Evolutionary conservation across 129 eudicot genomes (phyloP).

Genomic region (Flaveria bidentis): DNA sequence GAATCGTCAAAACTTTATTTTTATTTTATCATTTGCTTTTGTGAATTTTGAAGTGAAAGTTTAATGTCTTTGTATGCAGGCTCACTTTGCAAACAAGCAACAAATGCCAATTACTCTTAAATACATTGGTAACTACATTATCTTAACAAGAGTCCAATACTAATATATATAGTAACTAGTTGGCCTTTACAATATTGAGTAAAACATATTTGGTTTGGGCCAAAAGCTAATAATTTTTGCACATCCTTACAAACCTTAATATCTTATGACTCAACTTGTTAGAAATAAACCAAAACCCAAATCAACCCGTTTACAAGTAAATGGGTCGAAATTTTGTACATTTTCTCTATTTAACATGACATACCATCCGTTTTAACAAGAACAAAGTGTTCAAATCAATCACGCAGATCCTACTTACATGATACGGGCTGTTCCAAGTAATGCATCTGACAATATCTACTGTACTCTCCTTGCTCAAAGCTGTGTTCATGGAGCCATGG

Average conservation of each 20-base stretch:
- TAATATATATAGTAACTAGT: too few relatives aligned
- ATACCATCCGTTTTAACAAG: constrained; percentile 24
- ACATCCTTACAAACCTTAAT: too few relatives aligned
- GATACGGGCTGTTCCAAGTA: constrained; percentile 92
- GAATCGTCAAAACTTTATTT: neutral
- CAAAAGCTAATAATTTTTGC: too few relatives aligned
- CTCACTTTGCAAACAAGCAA: constrained; percentile 44
- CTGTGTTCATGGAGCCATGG: constrained; percentile 95
- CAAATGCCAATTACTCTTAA: constrained; percentile 60
- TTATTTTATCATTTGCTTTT: neutral
- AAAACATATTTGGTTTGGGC: too few relatives aligned
- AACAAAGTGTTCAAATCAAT: constrained; percentile 5
- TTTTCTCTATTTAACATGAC: neutral
- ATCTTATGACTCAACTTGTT: neutral
- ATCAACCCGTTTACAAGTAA: neutral
- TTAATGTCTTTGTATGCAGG: constrained; percentile 41
- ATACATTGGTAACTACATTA: constrained; percentile 48
- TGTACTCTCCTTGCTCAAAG: constrained; percentile 97
- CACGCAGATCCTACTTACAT: constrained; percentile 89
- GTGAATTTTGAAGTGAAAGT: neutral
- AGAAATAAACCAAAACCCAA: neutral
- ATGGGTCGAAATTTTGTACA: neutral
- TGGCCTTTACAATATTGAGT: too few relatives aligned
- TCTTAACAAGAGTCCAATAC: neutral
- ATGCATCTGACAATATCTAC: constrained; percentile 86